A percentile compares a stretch with the other conserved stretches of the same genome.
These are phyloP conservation scores for Fusarium piperis DNA, from an alignment of 2,329 filamentous ascomycete genomes.

Conservation along the genomic window DNA sequence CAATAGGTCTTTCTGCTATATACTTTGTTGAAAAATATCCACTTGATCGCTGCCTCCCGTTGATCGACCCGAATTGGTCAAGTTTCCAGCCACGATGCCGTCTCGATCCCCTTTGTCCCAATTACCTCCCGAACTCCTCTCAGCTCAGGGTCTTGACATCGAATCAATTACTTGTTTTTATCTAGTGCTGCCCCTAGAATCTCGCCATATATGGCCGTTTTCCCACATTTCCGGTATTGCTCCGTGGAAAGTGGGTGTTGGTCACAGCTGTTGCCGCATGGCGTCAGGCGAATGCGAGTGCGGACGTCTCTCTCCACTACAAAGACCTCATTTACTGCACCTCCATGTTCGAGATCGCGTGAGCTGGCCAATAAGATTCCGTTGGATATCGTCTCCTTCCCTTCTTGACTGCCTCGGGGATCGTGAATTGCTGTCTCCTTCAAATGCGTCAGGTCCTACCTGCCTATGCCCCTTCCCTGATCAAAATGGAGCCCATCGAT, in stretches of 20 bases:
- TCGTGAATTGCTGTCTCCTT: not conserved
- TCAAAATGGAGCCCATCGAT: not conserved
- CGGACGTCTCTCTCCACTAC: conserved; percentile 20
- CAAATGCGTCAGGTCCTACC: not conserved
- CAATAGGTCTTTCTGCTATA: not conserved
- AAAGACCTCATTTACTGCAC: not conserved
- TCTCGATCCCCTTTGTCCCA: not conserved
- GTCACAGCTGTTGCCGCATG: not conserved
- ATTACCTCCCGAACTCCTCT: not conserved
- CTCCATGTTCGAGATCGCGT: not conserved
- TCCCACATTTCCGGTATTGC: not conserved
- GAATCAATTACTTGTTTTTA: conserved; percentile 16
- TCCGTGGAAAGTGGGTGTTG: not conserved
- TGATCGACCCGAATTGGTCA: not conserved
- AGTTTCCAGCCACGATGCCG: not conserved
- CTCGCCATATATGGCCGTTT: not conserved
- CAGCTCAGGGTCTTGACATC: not conserved
- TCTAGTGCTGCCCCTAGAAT: conserved; percentile 8
- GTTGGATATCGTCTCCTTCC: not conserved
- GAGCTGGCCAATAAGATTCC: not conserved
- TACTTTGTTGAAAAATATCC: not conserved
- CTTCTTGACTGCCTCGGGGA: not conserved
- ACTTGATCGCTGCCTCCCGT: not conserved
- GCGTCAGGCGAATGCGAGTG: conserved; percentile 27
- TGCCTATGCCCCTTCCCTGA: not conserved